These are phyloP conservation scores for Nannizziopsis barbatae DNA, from an alignment of 2,329 filamentous ascomycete species.

Conservation along the genomic window DNA sequence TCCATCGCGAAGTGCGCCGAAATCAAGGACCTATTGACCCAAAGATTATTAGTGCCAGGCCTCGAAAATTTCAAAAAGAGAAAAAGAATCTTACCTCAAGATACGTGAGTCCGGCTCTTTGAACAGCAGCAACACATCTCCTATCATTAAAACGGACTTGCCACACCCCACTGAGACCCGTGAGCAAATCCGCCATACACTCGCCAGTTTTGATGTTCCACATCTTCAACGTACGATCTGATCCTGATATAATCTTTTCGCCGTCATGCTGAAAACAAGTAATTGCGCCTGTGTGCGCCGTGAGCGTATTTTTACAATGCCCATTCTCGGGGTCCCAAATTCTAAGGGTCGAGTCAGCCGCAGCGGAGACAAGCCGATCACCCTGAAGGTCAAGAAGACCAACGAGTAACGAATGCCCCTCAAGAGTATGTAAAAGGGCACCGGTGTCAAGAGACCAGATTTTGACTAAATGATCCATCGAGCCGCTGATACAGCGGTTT, in stretches of 20 bases:
- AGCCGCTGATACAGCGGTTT: slow-evolving; percentile 92
- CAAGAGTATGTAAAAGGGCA: slow-evolving; percentile 72
- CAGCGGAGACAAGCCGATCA: slow-evolving; percentile 84
- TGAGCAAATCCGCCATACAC: slow-evolving; percentile 83
- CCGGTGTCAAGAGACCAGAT: slow-evolving; percentile 92
- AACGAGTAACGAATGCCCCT: slow-evolving; percentile 85
- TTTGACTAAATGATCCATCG: slow-evolving; percentile 96
- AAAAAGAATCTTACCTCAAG: slow-evolving; percentile 61
- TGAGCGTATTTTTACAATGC: slow-evolving; percentile 77
- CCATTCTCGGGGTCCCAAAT: slow-evolving; percentile 96
- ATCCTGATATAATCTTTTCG: slow-evolving; percentile 91
- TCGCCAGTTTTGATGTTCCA: slow-evolving; percentile 92
- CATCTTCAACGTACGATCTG: slow-evolving; percentile 93
- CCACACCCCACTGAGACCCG: slow-evolving; percentile 93
- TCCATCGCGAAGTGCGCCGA: slow-evolving; percentile 85
- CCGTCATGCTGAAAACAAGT: slow-evolving; percentile 98
- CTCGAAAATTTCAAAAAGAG: not conserved
- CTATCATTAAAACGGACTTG: slow-evolving; percentile 96
- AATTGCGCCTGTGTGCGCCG: slow-evolving; percentile 90
- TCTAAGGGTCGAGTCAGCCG: slow-evolving; percentile 84
- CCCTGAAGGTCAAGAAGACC: slow-evolving; percentile 82
- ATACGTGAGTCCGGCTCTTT: slow-evolving; percentile 83
- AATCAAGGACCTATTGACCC: slow-evolving; percentile 71
- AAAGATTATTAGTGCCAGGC: slow-evolving; percentile 11
- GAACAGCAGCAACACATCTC: slow-evolving; percentile 89